phyloP scores from a whole-genome alignment of 371 early-diverging fungal species.

The Mortierella sp. region DNA sequence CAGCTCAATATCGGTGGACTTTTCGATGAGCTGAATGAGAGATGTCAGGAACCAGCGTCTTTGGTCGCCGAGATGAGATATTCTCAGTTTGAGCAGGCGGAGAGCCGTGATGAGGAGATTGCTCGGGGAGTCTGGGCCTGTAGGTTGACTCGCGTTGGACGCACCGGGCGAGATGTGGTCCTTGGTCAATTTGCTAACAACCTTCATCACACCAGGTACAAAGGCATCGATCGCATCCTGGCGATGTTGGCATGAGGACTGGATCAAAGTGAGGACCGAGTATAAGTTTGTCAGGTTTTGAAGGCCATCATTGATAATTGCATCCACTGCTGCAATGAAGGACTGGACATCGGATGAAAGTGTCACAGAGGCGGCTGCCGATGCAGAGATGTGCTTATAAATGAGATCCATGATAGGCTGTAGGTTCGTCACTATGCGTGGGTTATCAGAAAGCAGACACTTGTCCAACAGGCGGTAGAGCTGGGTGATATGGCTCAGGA shows the following conservation, averaged over 20 bases:
- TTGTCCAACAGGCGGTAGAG: conserved; percentile 76
- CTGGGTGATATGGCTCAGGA: conserved; percentile 69
- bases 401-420: conserved; percentile 74
- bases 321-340: conserved; percentile 59
- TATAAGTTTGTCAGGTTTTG: conserved; percentile 75
- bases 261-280: conserved; percentile 76
- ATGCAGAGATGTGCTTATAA: conserved; percentile 56
- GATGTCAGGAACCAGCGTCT: conserved; percentile 86
- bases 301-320: conserved; percentile 58
- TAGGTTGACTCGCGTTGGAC: conserved; percentile 24
- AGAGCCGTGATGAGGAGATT: conserved; percentile 76
- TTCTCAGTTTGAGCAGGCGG: conserved; percentile 78
- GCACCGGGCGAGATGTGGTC: conserved; percentile 69
- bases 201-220: conserved; percentile 82
- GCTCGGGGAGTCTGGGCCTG: conserved; percentile 64
- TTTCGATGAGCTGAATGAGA: conserved; percentile 86
- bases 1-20: conserved; percentile 77
- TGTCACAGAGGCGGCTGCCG: conserved; percentile 24
- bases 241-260: conserved; percentile 74
- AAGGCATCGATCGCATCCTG: conserved; percentile 77
- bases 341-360: conserved; percentile 42
- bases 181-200: conserved; percentile 85
- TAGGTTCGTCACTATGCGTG: conserved; percentile 69
- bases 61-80: conserved; percentile 87
- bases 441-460: conserved; percentile 75